A percentile compares a stretch with the other conserved stretches of the same genome.
Conservation (phyloP, 495 filamentous ascomycete species). For the Pseudoneurospora amorphoporcata region DNA sequence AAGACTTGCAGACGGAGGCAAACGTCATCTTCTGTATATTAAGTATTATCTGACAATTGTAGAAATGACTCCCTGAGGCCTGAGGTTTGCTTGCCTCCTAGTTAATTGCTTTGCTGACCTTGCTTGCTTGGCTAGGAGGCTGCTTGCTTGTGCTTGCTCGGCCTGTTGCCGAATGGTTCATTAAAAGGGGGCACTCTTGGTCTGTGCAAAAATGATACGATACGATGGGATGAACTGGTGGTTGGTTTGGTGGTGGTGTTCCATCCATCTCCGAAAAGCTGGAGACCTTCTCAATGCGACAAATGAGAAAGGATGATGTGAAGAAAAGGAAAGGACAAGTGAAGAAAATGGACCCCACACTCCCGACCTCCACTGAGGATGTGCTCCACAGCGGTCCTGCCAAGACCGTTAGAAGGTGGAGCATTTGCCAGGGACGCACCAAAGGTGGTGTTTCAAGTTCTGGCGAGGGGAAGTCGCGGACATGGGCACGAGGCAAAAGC, state of each 20-base stretch:
- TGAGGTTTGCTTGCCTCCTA: neutral
- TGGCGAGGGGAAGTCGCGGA: neutral
- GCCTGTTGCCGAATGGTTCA: neutral
- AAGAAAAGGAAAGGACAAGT: neutral
- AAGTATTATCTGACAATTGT: neutral
- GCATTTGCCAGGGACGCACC: neutral
- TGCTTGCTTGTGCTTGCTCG: neutral
- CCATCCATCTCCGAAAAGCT: neutral
- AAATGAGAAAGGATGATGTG: neutral
- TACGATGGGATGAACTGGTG: neutral
- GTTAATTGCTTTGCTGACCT: neutral
- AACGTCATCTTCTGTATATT: neutral
- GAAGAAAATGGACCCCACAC: neutral
- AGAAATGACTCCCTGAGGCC: neutral
- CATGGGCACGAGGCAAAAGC: neutral
- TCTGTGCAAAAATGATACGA: neutral
- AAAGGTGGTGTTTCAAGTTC: neutral
- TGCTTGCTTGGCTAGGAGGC: neutral
- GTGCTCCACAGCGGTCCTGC: neutral
- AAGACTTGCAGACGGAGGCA: neutral
- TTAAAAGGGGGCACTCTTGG: neutral
- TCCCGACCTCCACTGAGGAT: neutral
- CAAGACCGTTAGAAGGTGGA: neutral
- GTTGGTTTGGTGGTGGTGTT: neutral
- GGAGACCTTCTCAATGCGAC: neutral